Percentiles rank a stretch among this genome's conserved stretches.
These are phyloP conservation scores for Cornus suecica DNA, from an alignment of 148 eudicot species.

Conservation along the genomic window DNA sequence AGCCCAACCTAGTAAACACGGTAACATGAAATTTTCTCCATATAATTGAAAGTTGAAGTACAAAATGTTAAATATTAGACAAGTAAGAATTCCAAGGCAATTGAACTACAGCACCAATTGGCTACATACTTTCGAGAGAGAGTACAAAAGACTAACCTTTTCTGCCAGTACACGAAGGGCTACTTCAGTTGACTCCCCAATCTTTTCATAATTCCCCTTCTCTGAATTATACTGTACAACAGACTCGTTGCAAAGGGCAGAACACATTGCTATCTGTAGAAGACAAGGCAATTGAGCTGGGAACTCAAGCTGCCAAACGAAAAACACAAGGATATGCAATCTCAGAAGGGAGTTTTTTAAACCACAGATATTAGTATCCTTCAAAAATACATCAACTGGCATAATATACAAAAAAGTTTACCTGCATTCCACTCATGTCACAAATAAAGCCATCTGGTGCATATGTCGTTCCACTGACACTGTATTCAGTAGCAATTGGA, in stretches of 20 bases:
- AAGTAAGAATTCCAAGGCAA: neutral
- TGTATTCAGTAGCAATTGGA: conserved; percentile 60
- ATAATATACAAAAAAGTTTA: conserved; percentile 18
- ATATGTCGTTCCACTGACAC: conserved; percentile 86
- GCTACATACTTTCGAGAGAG: conserved; percentile 8
- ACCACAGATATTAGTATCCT: neutral
- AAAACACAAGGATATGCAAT: neutral
- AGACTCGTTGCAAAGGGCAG: conserved; percentile 97
- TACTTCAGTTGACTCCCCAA: conserved; percentile 99
- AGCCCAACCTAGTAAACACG: conserved; percentile 73
- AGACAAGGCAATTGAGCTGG: conserved; percentile 94
- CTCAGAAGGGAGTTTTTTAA: neutral
- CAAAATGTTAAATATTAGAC: neutral
- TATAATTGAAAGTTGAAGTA: conserved; percentile 1
- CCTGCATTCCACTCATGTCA: conserved; percentile 63
- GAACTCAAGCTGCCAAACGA: conserved; percentile 72
- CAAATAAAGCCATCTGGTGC: conserved; percentile 90
- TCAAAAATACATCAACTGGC: neutral
- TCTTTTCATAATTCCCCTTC: conserved; percentile 88
- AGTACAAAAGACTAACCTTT: conserved; percentile 50
- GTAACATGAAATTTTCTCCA: conserved; percentile 5
- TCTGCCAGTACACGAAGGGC: conserved; percentile 96
- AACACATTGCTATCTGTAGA: conserved; percentile 97
- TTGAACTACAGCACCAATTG: neutral
- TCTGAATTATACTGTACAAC: conserved; percentile 90